Percentiles rank a stretch among this genome's conserved stretches.
Conservation (phyloP, 805 yeast genomes). For the Wickerhamiella vanderwaltii region DNA sequence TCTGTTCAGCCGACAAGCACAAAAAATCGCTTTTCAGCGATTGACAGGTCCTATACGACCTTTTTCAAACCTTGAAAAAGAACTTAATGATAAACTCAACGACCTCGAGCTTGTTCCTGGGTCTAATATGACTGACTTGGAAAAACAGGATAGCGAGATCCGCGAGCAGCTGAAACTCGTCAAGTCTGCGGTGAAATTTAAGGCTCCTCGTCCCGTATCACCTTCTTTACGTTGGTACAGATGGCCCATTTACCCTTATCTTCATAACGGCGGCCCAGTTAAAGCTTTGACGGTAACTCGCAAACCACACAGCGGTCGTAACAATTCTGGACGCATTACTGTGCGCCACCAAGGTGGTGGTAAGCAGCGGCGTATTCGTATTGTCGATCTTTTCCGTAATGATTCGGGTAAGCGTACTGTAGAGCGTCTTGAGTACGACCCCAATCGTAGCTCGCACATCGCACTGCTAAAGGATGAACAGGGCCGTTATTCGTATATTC, state of each 20-base stretch:
- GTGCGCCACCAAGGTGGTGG: conserved; percentile 97
- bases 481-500: conserved; percentile 53
- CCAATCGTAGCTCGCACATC: conserved; percentile 85
- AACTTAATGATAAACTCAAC: conserved; percentile 20
- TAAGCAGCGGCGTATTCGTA: conserved; percentile 73
- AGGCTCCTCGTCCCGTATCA: conserved; percentile 64
- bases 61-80: conserved; percentile 9
- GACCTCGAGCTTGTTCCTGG: conserved; percentile 31
- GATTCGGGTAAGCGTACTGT: conserved; percentile 67
- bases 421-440: conserved; percentile 86
- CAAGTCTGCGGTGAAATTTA: conserved; percentile 57
- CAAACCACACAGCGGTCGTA: conserved; percentile 75
- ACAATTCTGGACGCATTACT: conserved; percentile 75
- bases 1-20: no score
- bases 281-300: conserved; percentile 61
- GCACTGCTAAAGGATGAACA: conserved; percentile 63
- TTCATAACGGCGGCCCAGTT: conserved; percentile 77
- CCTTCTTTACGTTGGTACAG: conserved; percentile 86
- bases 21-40: no score
- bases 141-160: conserved; percentile 61
- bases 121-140: conserved; percentile 49
- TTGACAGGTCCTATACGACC: no score
- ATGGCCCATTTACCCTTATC: conserved; percentile 73
- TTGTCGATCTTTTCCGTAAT: conserved; percentile 62
- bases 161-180: conserved; percentile 62